phyloP scores from a whole-genome alignment of 164 flowering plant species.

The Piper longum region DNA sequence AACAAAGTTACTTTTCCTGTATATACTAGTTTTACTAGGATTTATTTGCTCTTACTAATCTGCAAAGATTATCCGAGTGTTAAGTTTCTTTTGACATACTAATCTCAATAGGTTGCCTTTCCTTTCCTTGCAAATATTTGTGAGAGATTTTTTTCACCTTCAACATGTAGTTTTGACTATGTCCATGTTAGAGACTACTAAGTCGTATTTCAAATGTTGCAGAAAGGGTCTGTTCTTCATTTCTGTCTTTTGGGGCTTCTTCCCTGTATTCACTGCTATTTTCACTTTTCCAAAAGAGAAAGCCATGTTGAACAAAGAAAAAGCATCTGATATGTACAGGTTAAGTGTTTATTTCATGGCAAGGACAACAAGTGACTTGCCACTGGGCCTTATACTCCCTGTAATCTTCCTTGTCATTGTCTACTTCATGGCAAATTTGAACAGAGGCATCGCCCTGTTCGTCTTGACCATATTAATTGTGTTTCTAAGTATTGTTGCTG shows the following conservation, averaged over 20 bases:
- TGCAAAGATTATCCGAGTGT: too few relatives aligned
- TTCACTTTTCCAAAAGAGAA: conserved; percentile 14
- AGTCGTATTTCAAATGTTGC: too few relatives aligned
- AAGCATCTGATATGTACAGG: conserved; percentile 68
- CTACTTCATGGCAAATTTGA: conserved; percentile 67
- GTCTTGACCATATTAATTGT: conserved; percentile 44
- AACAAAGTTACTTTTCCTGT: too few relatives aligned
- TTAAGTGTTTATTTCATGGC: conserved; percentile 63
- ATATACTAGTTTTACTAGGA: too few relatives aligned
- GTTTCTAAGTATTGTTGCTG: conserved; percentile 61
- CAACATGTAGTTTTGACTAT: too few relatives aligned
- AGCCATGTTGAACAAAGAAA: conserved; percentile 60
- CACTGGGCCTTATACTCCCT: conserved; percentile 56
- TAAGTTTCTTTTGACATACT: too few relatives aligned
- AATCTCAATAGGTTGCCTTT: too few relatives aligned
- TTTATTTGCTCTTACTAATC: too few relatives aligned
- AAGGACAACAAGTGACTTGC: conserved; percentile 58
- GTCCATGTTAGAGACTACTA: too few relatives aligned
- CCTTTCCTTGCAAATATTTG: too few relatives aligned
- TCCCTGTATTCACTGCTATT: conserved; percentile 8
- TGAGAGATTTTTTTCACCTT: too few relatives aligned
- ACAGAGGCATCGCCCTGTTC: conserved; percentile 27
- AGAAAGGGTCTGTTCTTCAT: conserved; percentile 7
- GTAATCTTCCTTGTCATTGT: conserved; percentile 49
- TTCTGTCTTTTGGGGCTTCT: conserved; percentile 9